phyloP scores from a whole-genome alignment of 1,284 basidiomycete genomes.

The Albatrellus sp. region DNA sequence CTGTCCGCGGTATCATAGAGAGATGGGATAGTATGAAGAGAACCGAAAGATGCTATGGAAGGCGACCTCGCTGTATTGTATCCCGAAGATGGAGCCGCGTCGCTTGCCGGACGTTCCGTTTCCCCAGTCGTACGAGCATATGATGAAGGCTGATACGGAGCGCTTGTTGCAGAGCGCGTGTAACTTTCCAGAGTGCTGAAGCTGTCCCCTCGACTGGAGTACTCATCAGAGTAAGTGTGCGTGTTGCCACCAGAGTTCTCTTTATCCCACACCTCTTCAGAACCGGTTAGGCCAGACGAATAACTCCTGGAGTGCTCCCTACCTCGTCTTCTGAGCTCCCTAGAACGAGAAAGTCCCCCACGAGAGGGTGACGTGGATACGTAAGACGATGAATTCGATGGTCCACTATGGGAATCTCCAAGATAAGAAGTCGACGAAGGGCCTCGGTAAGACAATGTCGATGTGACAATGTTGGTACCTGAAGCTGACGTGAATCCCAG shows the following conservation, averaged over 20 bases:
- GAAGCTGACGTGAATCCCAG: slow-evolving; percentile 27
- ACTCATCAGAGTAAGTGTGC: slow-evolving; percentile 12
- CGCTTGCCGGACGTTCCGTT: slow-evolving; percentile 13
- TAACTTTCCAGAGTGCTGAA: slow-evolving; percentile 20
- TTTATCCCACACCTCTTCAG: slow-evolving; percentile 38
- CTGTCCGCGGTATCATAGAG: slow-evolving; percentile 41
- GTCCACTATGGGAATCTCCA: slow-evolving; percentile 37
- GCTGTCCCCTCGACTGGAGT: slow-evolving; percentile 10
- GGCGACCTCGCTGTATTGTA: slow-evolving; percentile 24
- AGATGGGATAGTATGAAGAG: slow-evolving; percentile 40
- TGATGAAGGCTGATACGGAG: slow-evolving; percentile 22
- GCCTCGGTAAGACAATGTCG: slow-evolving; percentile 42
- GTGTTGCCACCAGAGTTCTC: slow-evolving; percentile 31
- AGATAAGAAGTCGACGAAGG: slow-evolving; percentile 43
- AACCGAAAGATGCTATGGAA: slow-evolving; percentile 30
- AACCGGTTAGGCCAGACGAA: slow-evolving; percentile 22
- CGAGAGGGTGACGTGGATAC: slow-evolving; percentile 21
- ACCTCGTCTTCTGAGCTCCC: slow-evolving; percentile 43
- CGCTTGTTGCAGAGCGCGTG: slow-evolving; percentile 13
- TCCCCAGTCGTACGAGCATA: slow-evolving; percentile 12
- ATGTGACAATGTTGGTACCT: slow-evolving; percentile 34
- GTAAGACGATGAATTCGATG: slow-evolving; percentile 15
- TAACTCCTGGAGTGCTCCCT: slow-evolving; percentile 24
- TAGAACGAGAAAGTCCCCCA: slow-evolving; percentile 36
- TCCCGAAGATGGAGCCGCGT: slow-evolving; percentile 15